phyloP scores from a whole-genome alignment of 148 eudicot species.

The Simmondsia chinensis region DNA sequence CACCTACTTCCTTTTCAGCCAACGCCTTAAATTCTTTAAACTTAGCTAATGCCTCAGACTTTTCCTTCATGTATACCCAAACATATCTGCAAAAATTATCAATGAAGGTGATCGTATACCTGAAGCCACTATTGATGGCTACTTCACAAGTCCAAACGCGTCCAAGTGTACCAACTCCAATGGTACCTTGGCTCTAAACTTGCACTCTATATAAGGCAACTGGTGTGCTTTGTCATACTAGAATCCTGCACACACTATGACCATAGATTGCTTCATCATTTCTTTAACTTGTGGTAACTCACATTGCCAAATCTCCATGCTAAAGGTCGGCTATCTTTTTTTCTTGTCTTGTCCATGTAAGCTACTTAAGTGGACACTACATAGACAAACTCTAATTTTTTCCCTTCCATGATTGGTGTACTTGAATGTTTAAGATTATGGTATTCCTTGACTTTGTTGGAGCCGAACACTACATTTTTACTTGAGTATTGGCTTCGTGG shows the following conservation, averaged over 20 bases:
- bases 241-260: background rate
- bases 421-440: background rate
- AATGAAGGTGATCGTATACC: background rate
- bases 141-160: background rate
- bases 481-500: background rate
- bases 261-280: constrained; percentile 3
- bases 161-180: background rate
- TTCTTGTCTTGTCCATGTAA: constrained; percentile 8
- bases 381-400: constrained; percentile 3
- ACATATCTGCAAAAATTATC: too few relatives aligned
- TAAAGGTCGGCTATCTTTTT: constrained; percentile 1
- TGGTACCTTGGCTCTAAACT: background rate
- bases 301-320: constrained; percentile 6
- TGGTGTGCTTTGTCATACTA: constrained; percentile 6
- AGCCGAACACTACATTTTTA: constrained; percentile 2
- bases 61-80: too few relatives aligned
- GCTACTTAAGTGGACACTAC: constrained; percentile 1
- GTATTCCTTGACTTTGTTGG: constrained; percentile 2
- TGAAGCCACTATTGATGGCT: background rate
- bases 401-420: constrained; percentile 1
- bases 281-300: background rate
- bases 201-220: background rate
- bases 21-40: too few relatives aligned
- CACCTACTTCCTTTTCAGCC: too few relatives aligned
- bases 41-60: too few relatives aligned